Base-by-base conservation (phyloP, 2,329 filamentous ascomycete genomes). In the Atkinsonella texensis region DNA sequence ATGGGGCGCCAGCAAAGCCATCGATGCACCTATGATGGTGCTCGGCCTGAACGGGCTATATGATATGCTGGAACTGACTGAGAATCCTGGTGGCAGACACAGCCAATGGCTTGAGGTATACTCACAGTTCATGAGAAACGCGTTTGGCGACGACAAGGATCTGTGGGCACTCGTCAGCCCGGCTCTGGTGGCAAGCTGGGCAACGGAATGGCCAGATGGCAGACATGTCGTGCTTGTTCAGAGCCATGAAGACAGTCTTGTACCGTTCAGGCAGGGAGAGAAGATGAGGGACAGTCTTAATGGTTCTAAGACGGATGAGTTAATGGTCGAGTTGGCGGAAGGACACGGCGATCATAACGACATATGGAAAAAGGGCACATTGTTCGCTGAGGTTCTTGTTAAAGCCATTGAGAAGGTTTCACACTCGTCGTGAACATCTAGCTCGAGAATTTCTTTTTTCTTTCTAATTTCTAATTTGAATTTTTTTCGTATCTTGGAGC, bases 21-120 rank as follows among this genome's bases (percentile, higher is more conserved):
- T 28, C 4, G 4, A 15, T 12, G 41, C 45, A 4, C 10, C 2
- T 3, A 20, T 55, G 46, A 51, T 66, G 1, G 58, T 80, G 3
- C 55, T 79, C 0, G 70, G 76, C 3, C 60, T 78, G 2, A 73
- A 70, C 43, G 78, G 78, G 0, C 70, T 81, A 6, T 80, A 80
- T 57, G 69, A 76, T 53, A 56, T 82, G 43, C 44, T 46, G 17
- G 48, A 46, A 4, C 50, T 58, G 33, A 46, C 54, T 9, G 50
- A 49, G 20, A 42, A 6, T 68, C 70, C 9, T 63, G 67, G 0
- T 59, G 79, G 12, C 59, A 62, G 4, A 55, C 67, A 49, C 52
- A 60, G 4, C 1, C 38, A 43, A 12, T 65, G 69, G 6, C 48
- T 50, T 10, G 28, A 42, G 20, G 18, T 54, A 15, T 81, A 80